These are phyloP conservation scores for Vanderwaltozyma verrucispora DNA, from an alignment of 805 yeast species.

Conservation along the genomic window DNA sequence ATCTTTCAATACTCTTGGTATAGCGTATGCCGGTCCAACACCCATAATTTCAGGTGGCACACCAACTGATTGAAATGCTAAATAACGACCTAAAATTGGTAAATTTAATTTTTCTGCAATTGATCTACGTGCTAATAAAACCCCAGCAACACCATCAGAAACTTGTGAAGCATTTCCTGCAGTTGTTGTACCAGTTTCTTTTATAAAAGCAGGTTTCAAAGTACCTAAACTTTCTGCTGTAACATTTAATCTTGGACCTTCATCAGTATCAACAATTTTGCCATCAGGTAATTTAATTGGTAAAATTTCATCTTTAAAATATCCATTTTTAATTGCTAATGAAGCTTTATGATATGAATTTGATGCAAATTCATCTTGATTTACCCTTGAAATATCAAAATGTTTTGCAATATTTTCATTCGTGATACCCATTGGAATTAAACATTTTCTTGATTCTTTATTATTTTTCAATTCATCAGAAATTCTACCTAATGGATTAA, in stretches of 20 bases:
- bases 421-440: conserved; percentile 94
- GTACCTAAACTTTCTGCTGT: conserved; percentile 66
- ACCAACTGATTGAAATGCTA: conserved; percentile 74
- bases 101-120: conserved; percentile 66
- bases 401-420: conserved; percentile 78
- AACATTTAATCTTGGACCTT: conserved; percentile 84
- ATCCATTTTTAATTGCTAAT: conserved; percentile 55
- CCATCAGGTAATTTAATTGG: conserved; percentile 55
- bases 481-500: conserved; percentile 50
- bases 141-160: conserved; percentile 93
- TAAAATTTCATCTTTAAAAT: conserved; percentile 81
- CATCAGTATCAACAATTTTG: conserved; percentile 51
- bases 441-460: conserved; percentile 55
- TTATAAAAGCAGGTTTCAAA: conserved; percentile 77
- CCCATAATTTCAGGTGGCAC: conserved; percentile 98
- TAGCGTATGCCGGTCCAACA: conserved; percentile 93
- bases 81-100: conserved; percentile 69
- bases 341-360: conserved; percentile 77
- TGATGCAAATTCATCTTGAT: conserved; percentile 88
- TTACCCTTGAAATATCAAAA: conserved; percentile 52
- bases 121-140: conserved; percentile 72
- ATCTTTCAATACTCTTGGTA: conserved; percentile 68
- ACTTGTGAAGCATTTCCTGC: conserved; percentile 97
- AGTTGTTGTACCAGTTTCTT: conserved; percentile 68
- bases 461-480: conserved; percentile 39